A percentile compares a stretch with the other conserved stretches of the same genome.
These are phyloP conservation scores for Fusarium pininemorale DNA, from an alignment of 2,329 filamentous ascomycete species.

Conservation along the genomic window DNA sequence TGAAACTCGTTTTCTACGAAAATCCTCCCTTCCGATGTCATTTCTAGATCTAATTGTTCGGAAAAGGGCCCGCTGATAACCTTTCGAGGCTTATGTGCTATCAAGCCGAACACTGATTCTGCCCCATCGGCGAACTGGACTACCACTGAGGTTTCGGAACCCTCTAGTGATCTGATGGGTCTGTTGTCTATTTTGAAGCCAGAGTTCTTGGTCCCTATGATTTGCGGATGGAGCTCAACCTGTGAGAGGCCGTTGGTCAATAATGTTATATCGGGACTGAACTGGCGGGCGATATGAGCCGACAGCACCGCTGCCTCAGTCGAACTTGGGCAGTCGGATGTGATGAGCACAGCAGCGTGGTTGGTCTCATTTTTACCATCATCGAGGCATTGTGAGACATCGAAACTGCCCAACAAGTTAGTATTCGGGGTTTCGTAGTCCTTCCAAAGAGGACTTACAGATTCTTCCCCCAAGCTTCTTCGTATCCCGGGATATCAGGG, in stretches of 20 bases:
- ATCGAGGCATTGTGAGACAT: not conserved
- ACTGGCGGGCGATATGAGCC: not conserved
- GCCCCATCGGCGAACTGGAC: not conserved
- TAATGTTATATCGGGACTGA: not conserved
- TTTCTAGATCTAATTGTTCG: not conserved
- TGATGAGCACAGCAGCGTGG: not conserved
- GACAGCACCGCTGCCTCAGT: not conserved
- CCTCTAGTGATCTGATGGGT: not conserved
- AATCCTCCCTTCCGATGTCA: not conserved
- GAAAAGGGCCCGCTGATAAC: accelerated
- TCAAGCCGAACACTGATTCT: accelerated
- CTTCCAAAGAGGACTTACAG: not conserved
- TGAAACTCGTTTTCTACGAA: not conserved
- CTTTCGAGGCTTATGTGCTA: not conserved
- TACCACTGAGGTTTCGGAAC: not conserved
- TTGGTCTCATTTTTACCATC: accelerated
- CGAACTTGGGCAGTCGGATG: not conserved
- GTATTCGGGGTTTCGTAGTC: accelerated
- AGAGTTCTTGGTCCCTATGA: accelerated
- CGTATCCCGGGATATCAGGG: not conserved
- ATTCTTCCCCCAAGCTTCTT: not conserved
- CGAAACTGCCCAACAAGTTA: not conserved
- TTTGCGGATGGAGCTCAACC: not conserved
- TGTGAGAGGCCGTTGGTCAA: not conserved
- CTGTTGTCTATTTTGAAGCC: not conserved